phyloP scores from a whole-genome alignment of 257 asterid genomes.

The Echium plantagineum region DNA sequence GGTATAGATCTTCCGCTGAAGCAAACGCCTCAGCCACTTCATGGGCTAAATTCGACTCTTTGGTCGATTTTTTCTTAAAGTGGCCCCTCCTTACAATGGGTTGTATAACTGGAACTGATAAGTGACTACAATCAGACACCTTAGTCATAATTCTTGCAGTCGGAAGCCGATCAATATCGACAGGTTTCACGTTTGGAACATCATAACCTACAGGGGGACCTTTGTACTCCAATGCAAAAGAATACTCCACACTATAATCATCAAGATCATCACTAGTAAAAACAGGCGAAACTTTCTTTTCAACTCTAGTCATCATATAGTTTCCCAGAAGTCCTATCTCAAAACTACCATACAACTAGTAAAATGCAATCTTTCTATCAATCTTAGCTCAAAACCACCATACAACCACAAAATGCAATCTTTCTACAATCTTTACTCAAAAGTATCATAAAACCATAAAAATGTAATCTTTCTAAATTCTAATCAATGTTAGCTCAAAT shows the following conservation, averaged over 20 bases:
- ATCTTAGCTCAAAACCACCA: neutral
- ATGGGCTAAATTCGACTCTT: slow-evolving; percentile 17
- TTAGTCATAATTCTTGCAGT: slow-evolving; percentile 49
- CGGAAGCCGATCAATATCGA: slow-evolving; percentile 68
- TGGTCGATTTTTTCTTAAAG: slow-evolving; percentile 14
- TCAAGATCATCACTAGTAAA: slow-evolving; percentile 19
- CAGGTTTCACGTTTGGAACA: slow-evolving; percentile 64
- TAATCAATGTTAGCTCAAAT: no score
- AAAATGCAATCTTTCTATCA: slow-evolving; percentile 3
- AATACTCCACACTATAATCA: slow-evolving; percentile 47
- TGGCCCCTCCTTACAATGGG: slow-evolving; percentile 46
- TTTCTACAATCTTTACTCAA: slow-evolving; percentile 1
- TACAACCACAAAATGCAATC: neutral
- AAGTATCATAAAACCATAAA: neutral
- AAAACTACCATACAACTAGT: neutral
- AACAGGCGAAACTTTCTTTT: slow-evolving; percentile 19
- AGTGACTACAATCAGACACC: slow-evolving; percentile 18
- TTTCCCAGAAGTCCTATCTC: slow-evolving; percentile 4
- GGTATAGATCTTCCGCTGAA: slow-evolving; percentile 7
- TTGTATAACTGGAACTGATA: slow-evolving; percentile 58
- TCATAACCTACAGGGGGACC: slow-evolving; percentile 74
- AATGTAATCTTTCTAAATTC: no score
- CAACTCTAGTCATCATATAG: slow-evolving; percentile 20
- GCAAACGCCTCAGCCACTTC: slow-evolving; percentile 7
- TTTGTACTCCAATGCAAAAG: slow-evolving; percentile 70